Evolutionary conservation across 441 rosid genomes (phyloP), one percentile per base, ranked within the genome.

Genomic region (Gossypium gossypioides): DNA sequence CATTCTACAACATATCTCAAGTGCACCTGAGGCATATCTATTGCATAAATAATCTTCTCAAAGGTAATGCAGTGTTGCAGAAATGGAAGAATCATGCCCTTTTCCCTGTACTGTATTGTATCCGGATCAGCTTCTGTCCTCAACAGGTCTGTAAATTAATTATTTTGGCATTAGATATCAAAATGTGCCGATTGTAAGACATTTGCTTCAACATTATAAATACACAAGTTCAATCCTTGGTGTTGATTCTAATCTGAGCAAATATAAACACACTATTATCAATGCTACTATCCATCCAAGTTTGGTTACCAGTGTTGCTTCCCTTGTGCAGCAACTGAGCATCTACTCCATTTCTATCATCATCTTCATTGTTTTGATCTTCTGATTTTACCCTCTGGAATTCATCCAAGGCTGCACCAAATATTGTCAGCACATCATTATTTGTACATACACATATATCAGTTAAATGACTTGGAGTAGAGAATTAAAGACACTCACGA

Each of bases 11-110:
- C n/a, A 52, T 32, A 18, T 54, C 37, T 13, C 4, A 52, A 55
- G 19, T 6, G 10, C 69, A 87, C 88, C 81, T 77, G 76, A 13
- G 92, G 85, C 81, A 82, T 82, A 65, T 86, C 83, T 9, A 85
- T 75, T 0, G 84, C 77, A 66, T 87, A 87, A 61, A 50, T 70
- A 68, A 87, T 79, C 21, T 84, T 77, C 48, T 84, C 79, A 37
- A 87, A 87, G 13, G 84, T 80, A n/a, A 87, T 74, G 42, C 80
- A 78, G 46, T 79, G 79, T 6, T 88, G 85, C 51, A 78, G 80
- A 68, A 85, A 85, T 13, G 87, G 88, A 73, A 87, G 84, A 73
- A 75, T 83, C 85, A 80, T 61, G 72, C 85, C 86, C 22, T 61
- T 79, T 60, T 77, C 83, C 22, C 75, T 19, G 13, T 34, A n/a